phyloP scores from a whole-genome alignment of 495 filamentous ascomycete genomes.

The Trichoderma erinaceum region DNA sequence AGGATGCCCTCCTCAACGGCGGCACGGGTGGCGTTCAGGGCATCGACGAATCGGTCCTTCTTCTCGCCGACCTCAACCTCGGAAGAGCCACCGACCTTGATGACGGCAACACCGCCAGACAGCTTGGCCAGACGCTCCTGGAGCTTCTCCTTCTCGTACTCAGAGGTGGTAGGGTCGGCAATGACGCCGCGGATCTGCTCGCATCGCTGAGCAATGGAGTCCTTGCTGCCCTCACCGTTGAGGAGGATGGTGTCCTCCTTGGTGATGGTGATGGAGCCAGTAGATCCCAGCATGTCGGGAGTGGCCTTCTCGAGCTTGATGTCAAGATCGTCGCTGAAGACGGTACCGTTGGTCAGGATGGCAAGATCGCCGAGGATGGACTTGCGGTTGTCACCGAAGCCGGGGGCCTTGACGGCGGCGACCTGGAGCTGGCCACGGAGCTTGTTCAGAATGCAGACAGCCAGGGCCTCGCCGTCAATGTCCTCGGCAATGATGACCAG shows the following conservation, averaged over 20 bases:
- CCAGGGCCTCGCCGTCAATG: slow-evolving; percentile 96
- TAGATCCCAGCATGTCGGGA: slow-evolving; percentile 90
- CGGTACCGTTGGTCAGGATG: slow-evolving; percentile 90
- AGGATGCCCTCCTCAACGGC: slow-evolving; percentile 98
- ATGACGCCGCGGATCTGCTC: slow-evolving; percentile 99
- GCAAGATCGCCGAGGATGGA: slow-evolving; percentile 95
- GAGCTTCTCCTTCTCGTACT: slow-evolving; percentile 99
- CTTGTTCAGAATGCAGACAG: slow-evolving; percentile 99
- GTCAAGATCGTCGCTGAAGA: slow-evolving; percentile 97
- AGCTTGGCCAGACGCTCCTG: slow-evolving; percentile 99
- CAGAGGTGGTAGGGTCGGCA: slow-evolving; percentile 83
- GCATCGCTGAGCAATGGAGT: slow-evolving; percentile 86
- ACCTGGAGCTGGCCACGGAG: slow-evolving; percentile 98
- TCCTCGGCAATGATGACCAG: slow-evolving; percentile 98
- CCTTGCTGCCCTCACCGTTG: slow-evolving; percentile 95
- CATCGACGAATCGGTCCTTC: slow-evolving; percentile 99
- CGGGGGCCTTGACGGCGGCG: slow-evolving; percentile 95
- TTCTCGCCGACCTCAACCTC: slow-evolving; percentile 99
- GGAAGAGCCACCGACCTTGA: slow-evolving; percentile 95
- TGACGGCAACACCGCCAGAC: slow-evolving; percentile 96
- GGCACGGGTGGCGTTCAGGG: slow-evolving; percentile 94
- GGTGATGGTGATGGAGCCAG: slow-evolving; percentile 97
- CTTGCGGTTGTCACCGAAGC: slow-evolving; percentile 99
- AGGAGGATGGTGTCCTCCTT: slow-evolving; percentile 99
- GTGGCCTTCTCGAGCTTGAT: slow-evolving; percentile 98